A percentile compares a stretch with the other conserved stretches of the same genome.
Conservation (phyloP, 2,329 filamentous ascomycete genomes). For the Colletotrichum sp. region DNA sequence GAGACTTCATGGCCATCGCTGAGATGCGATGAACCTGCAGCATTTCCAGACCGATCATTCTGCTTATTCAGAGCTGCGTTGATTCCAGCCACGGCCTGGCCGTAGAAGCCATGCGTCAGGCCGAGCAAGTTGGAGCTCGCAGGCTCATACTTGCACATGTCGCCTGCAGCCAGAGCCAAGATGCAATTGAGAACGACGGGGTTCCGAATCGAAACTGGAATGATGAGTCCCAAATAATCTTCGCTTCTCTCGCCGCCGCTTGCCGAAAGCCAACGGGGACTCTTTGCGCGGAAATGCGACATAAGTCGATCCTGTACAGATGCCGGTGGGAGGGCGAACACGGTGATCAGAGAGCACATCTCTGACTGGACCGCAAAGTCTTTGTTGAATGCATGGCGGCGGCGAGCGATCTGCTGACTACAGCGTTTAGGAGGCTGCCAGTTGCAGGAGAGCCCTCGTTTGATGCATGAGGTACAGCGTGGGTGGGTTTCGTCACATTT, state of each 20-base stretch:
- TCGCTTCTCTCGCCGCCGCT: neutral
- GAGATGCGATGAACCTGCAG: neutral
- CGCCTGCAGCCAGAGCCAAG: neutral
- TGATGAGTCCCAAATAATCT: neutral
- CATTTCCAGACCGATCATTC: neutral
- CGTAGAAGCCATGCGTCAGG: neutral
- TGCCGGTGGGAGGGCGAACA: neutral
- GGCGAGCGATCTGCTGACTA: neutral
- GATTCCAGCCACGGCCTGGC: neutral
- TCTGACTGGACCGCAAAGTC: neutral
- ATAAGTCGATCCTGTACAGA: neutral
- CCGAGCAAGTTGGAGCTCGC: neutral
- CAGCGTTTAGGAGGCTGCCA: neutral
- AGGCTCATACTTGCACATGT: neutral
- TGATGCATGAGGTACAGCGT: neutral
- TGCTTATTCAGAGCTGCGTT: neutral
- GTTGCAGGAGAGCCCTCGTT: neutral
- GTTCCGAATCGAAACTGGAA: neutral
- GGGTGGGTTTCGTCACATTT: neutral
- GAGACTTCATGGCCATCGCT: neutral
- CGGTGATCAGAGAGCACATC: neutral
- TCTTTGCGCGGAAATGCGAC: neutral
- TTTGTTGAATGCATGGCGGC: neutral
- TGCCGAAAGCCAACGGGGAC: neutral
- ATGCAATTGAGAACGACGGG: neutral